Evolutionary conservation across 352 stramenopile species (phyloP).

Genomic region (Phytophthora sojae): DNA sequence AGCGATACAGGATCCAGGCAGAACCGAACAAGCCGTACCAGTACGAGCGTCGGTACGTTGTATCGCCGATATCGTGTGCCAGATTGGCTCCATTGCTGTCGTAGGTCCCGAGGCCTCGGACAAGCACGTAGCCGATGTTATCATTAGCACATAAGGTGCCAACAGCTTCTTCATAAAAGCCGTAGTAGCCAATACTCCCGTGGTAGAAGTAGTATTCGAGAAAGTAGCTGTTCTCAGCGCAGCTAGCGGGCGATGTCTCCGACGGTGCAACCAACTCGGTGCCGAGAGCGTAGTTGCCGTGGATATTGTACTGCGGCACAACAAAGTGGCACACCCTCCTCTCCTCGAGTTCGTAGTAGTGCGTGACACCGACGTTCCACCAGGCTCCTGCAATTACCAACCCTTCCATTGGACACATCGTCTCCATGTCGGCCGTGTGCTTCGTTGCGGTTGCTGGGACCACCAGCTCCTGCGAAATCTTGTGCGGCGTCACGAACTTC

Average conservation of each 20-base stretch:
- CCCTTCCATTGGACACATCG: slow-evolving; percentile 29
- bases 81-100: slow-evolving; percentile 35
- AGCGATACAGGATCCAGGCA: slow-evolving; percentile 36
- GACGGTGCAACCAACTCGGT: slow-evolving; percentile 12
- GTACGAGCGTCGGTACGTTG: slow-evolving; percentile 30
- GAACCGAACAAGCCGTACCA: slow-evolving; percentile 37
- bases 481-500: slow-evolving; percentile 41
- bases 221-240: slow-evolving; percentile 23
- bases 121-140: slow-evolving; percentile 38
- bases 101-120: slow-evolving; percentile 33
- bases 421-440: slow-evolving; percentile 20
- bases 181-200: slow-evolving; percentile 38
- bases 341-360: slow-evolving; percentile 32
- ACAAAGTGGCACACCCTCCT: slow-evolving; percentile 38
- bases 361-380: slow-evolving; percentile 35
- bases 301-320: slow-evolving; percentile 39
- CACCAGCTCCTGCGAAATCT: slow-evolving; percentile 35
- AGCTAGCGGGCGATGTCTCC: slow-evolving; percentile 11
- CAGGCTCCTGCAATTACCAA: slow-evolving; percentile 39
- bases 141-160: slow-evolving; percentile 33
- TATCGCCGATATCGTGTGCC: slow-evolving; percentile 20
- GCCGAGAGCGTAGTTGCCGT: slow-evolving; percentile 28
- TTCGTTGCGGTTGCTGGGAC: slow-evolving; percentile 12
- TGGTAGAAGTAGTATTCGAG: slow-evolving; percentile 46
- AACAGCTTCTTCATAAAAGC: slow-evolving; percentile 39